Evolutionary conservation across 129 eudicot genomes (phyloP).

Genomic region (Centaurea solstitialis): DNA sequence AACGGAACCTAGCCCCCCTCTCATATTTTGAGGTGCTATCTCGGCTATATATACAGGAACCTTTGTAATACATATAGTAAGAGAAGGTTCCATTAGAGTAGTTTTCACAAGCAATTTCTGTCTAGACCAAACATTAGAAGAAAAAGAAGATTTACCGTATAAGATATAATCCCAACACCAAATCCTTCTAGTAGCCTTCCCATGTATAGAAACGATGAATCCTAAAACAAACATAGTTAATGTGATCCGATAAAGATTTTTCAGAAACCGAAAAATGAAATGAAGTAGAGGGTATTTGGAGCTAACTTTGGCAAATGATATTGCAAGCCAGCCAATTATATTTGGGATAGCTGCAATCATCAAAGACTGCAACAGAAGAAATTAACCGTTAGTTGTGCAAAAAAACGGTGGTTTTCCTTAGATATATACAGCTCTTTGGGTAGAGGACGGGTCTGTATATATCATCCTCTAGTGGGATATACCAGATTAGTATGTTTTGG

Average conservation of each 20-base stretch:
- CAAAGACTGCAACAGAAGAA: conserved; percentile 58
- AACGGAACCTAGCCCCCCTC: conserved; percentile 94
- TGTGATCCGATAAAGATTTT: neutral
- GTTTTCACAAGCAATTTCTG: neutral
- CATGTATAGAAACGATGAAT: conserved; percentile 84
- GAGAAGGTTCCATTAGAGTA: neutral
- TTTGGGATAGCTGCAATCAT: conserved; percentile 99
- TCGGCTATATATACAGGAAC: conserved; percentile 98
- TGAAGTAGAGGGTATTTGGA: conserved; percentile 6
- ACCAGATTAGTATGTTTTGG: neutral
- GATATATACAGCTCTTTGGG: neutral
- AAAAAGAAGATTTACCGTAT: conserved; percentile 46
- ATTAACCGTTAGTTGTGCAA: neutral
- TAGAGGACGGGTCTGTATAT: neutral
- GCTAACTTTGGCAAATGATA: conserved; percentile 87
- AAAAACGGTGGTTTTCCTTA: neutral
- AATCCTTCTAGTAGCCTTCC: conserved; percentile 93
- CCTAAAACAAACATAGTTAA: conserved; percentile 37
- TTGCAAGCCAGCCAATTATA: conserved; percentile 89
- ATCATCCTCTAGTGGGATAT: neutral
- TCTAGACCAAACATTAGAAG: conserved; percentile 10
- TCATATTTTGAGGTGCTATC: conserved; percentile 86
- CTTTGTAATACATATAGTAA: conserved; percentile 33
- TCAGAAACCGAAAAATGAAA: conserved; percentile 2
- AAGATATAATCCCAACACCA: conserved; percentile 92